phyloP scores from a whole-genome alignment of 129 eudicot genomes.

The Chrysanthemum seticuspe region DNA sequence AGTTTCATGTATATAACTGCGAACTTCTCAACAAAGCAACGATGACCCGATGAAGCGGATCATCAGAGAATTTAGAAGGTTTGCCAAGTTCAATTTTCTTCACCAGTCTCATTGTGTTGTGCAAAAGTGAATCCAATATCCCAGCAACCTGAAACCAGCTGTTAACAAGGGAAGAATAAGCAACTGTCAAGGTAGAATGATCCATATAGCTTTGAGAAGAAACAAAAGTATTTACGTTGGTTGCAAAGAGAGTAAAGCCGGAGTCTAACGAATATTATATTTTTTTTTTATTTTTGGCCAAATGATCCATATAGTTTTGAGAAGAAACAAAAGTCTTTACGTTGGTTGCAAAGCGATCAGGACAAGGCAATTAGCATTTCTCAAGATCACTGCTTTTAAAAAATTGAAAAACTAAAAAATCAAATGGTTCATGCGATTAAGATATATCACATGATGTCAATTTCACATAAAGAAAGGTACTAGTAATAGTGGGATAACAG shows the following conservation, averaged over 20 bases:
- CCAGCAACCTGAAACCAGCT: too few species aligned
- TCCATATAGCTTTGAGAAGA: neutral
- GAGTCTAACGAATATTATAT: too few species aligned
- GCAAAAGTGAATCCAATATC: conserved; percentile 57
- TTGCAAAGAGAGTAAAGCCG: neutral
- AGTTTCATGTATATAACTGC: conserved; percentile 12
- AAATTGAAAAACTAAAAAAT: neutral
- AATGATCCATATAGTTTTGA: neutral
- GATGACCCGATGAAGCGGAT: neutral
- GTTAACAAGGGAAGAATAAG: too few species aligned
- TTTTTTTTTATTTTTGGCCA: too few species aligned
- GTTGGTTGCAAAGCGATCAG: neutral
- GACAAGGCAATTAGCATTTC: neutral
- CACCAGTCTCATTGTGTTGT: conserved; percentile 63
- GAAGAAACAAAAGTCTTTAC: neutral
- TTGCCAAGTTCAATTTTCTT: conserved; percentile 80
- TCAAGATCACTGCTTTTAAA: too few species aligned
- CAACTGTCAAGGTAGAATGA: too few species aligned
- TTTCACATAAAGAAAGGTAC: too few species aligned
- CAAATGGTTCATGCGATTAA: neutral
- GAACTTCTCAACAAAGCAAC: conserved; percentile 8
- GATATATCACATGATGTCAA: too few species aligned
- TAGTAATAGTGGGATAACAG: too few species aligned
- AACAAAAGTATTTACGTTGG: neutral
- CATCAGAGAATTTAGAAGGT: conserved; percentile 8